phyloP scores from a whole-genome alignment of 257 asterid species.

The Marsdenia floribunda region DNA sequence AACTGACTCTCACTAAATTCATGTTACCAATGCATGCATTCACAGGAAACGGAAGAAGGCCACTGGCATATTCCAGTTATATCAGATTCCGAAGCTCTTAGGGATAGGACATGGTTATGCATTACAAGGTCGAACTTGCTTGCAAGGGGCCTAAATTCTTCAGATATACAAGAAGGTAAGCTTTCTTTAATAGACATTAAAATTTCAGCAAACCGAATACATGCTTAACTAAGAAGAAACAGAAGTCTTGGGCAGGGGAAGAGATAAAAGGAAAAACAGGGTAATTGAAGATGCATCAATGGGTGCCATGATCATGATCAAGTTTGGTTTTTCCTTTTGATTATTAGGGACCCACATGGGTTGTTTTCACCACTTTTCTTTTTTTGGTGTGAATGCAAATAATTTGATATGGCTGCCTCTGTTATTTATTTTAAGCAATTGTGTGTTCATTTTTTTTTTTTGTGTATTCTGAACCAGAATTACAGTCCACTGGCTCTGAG shows the following conservation, averaged over 20 bases:
- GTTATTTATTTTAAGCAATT: background rate
- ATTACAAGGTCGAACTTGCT: conserved; percentile 45
- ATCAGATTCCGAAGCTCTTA: conserved; percentile 54
- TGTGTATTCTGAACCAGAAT: conserved; percentile 26
- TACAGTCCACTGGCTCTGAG: conserved; percentile 16
- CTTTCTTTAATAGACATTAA: background rate
- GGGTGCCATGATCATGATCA: background rate
- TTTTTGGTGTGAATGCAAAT: background rate
- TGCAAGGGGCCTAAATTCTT: conserved; percentile 27
- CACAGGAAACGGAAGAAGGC: conserved; percentile 77
- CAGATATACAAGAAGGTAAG: conserved; percentile 34
- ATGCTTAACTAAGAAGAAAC: background rate
- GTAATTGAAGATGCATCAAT: background rate
- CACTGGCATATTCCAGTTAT: conserved; percentile 81
- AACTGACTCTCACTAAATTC: background rate
- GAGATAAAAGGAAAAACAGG: background rate
- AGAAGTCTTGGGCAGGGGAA: background rate
- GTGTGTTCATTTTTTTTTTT: background rate
- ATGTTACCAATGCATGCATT: conserved; percentile 15
- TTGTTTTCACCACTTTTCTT: background rate
- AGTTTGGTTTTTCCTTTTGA: too few species aligned
- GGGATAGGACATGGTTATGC: conserved; percentile 68
- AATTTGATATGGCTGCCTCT: background rate
- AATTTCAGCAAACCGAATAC: background rate
- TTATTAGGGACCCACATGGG: background rate